A percentile compares a stretch with the other conserved stretches of the same genome.
Conservation (phyloP, 495 filamentous ascomycete genomes). For the Eremomyces bilateralis region DNA sequence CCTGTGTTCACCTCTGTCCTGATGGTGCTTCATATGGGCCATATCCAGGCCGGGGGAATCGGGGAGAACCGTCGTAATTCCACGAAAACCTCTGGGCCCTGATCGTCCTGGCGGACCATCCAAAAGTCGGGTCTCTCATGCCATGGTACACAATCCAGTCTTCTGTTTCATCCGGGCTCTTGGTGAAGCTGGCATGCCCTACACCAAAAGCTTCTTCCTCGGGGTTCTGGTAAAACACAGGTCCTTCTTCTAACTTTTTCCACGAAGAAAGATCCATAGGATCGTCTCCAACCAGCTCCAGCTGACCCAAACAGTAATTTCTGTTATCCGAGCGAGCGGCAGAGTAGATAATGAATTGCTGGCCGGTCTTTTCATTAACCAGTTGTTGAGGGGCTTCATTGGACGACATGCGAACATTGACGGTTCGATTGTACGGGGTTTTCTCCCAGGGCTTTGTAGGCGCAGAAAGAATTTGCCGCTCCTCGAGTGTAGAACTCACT, state of each 20-base stretch:
- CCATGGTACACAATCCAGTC: constrained; percentile 30
- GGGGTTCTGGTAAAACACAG: constrained; percentile 29
- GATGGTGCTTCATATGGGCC: constrained; percentile 19
- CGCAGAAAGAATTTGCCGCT: constrained; percentile 23
- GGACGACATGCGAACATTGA: constrained; percentile 22
- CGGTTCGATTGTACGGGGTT: constrained; percentile 24
- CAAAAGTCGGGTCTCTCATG: constrained; percentile 17
- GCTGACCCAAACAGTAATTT: constrained; percentile 23
- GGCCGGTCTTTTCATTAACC: constrained; percentile 24
- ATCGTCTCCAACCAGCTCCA: constrained; percentile 26
- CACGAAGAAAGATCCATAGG: constrained; percentile 28
- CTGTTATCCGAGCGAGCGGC: constrained; percentile 26
- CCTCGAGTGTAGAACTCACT: constrained; percentile 20
- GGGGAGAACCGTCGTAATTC: constrained; percentile 19
- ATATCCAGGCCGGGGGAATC: constrained; percentile 20
- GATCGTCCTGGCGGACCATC: constrained; percentile 21
- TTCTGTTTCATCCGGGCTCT: constrained; percentile 24
- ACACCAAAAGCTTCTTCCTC: constrained; percentile 22
- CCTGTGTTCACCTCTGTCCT: too few species aligned
- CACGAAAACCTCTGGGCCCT: constrained; percentile 20
- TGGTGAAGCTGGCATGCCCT: constrained; percentile 27
- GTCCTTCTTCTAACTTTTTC: constrained; percentile 23
- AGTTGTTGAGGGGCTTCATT: constrained; percentile 30
- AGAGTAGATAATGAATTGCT: constrained; percentile 26
- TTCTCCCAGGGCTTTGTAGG: constrained; percentile 26